Percentiles rank a stretch among this genome's conserved stretches.
Evolutionary conservation across 2,329 filamentous ascomycete genomes (phyloP).

Genomic region (Thermothelomyces thermophilus): DNA sequence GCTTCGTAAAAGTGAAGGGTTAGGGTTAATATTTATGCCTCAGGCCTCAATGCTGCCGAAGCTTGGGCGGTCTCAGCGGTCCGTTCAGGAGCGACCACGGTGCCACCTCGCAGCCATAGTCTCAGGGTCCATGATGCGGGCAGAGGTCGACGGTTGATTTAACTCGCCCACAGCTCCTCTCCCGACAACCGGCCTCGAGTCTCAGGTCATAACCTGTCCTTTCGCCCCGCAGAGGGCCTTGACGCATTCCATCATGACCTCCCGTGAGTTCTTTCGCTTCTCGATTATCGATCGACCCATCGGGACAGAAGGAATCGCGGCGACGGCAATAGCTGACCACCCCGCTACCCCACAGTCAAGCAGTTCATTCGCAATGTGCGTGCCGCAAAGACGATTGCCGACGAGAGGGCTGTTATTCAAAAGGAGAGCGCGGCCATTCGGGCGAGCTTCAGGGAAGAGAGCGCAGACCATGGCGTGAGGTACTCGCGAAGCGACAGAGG

Average conservation of each 20-base stretch:
- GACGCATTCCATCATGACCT: constrained; percentile 23
- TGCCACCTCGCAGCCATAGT: constrained; percentile 17
- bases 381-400: constrained; percentile 96
- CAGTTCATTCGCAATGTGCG: constrained; percentile 99
- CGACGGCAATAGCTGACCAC: constrained; percentile 13
- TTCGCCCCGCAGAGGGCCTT: constrained; percentile 24
- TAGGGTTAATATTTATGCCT: constrained; percentile 10
- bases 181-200: constrained; percentile 3
- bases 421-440: constrained; percentile 98
- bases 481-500: constrained; percentile 40
- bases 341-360: constrained; percentile 61
- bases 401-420: constrained; percentile 95
- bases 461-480: constrained; percentile 84
- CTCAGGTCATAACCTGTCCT: constrained; percentile 16
- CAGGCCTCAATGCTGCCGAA: constrained; percentile 3
- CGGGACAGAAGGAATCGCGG: neutral
- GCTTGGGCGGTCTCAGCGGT: constrained; percentile 6
- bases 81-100: constrained; percentile 4
- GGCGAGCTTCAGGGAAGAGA: constrained; percentile 96
- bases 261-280: constrained; percentile 25
- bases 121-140: constrained; percentile 13
- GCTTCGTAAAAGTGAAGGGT: neutral
- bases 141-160: constrained; percentile 10
- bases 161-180: constrained; percentile 5
- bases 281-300: neutral